Percentiles rank a stretch among this genome's conserved stretches.
Conservation (phyloP, 2,329 filamentous ascomycete genomes). For the Alternaria sp. region DNA sequence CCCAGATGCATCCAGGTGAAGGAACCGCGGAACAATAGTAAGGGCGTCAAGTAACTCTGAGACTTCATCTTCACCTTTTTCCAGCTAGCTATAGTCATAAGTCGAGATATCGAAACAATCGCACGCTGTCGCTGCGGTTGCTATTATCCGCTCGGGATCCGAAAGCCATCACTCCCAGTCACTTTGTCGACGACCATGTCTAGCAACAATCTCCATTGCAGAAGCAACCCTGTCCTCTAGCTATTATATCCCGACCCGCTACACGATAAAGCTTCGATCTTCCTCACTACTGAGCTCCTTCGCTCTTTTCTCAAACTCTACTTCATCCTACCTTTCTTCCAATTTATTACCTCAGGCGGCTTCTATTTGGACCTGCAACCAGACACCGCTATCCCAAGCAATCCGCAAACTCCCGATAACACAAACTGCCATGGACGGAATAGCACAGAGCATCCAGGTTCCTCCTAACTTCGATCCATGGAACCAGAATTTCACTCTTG, state of each 20-base stretch:
- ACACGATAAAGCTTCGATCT: not conserved
- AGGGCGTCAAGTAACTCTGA: conserved; percentile 21
- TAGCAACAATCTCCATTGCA: conserved; percentile 4
- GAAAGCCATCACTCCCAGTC: conserved; percentile 16
- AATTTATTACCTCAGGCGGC: not conserved
- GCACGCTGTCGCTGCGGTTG: conserved; percentile 8
- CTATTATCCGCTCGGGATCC: conserved; percentile 20
- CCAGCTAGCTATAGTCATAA: conserved; percentile 12
- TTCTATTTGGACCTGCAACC: not conserved
- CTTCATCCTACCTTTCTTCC: conserved; percentile 5
- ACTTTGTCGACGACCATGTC: conserved; percentile 14
- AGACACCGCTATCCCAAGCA: not conserved
- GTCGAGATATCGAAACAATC: conserved; percentile 15
- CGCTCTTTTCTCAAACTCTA: conserved; percentile 10
- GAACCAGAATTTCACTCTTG: conserved; percentile 61
- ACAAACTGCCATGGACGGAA: conserved; percentile 21
- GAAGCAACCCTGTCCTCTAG: conserved; percentile 2
- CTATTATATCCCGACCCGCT: conserved; percentile 11
- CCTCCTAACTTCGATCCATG: conserved; percentile 59
- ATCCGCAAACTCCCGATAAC: not conserved
- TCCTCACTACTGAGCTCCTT: not conserved
- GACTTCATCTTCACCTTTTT: not conserved
- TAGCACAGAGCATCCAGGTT: conserved; percentile 6
- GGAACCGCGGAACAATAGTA: conserved; percentile 34
- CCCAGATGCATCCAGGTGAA: conserved; percentile 14